phyloP scores from a whole-genome alignment of 345 rosid species.

The Cardamine occulta region DNA sequence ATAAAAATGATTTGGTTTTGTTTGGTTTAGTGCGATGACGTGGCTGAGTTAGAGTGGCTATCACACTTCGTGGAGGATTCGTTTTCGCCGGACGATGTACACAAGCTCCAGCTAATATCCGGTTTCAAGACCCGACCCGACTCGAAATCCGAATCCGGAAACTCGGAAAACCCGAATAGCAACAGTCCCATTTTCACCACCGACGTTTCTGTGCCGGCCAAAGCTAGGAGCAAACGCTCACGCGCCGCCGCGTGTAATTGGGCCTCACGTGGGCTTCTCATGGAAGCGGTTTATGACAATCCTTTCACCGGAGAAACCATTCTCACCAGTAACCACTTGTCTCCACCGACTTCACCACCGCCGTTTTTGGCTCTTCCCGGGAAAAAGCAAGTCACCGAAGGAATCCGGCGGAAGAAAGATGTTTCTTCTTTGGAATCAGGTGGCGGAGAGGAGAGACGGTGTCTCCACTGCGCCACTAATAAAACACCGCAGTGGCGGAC shows the following conservation, averaged over 20 bases:
- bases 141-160: slow-evolving; percentile 49
- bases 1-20: neutral
- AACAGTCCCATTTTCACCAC: slow-evolving; percentile 43
- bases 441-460: slow-evolving; percentile 45
- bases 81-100: slow-evolving; percentile 85
- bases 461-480: slow-evolving; percentile 45
- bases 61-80: slow-evolving; percentile 96
- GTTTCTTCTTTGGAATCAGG: slow-evolving; percentile 29
- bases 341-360: slow-evolving; percentile 38
- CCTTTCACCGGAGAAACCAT: slow-evolving; percentile 76
- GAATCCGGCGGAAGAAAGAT: slow-evolving; percentile 46
- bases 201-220: slow-evolving; percentile 81
- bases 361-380: neutral
- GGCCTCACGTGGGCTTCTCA: slow-evolving; percentile 78
- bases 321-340: slow-evolving; percentile 46
- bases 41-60: slow-evolving; percentile 97
- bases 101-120: slow-evolving; percentile 78
- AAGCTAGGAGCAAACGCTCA: slow-evolving; percentile 95
- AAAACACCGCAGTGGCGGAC: slow-evolving; percentile 50
- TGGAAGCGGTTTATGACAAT: slow-evolving; percentile 53
- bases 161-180: slow-evolving; percentile 26
- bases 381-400: slow-evolving; percentile 36
- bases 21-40: slow-evolving; percentile 70
- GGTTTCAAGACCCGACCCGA: slow-evolving; percentile 68
- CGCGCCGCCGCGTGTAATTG: slow-evolving; percentile 82